These are phyloP conservation scores for Solanum bulbocastanum DNA, from an alignment of 257 asterid genomes.

Conservation along the genomic window DNA sequence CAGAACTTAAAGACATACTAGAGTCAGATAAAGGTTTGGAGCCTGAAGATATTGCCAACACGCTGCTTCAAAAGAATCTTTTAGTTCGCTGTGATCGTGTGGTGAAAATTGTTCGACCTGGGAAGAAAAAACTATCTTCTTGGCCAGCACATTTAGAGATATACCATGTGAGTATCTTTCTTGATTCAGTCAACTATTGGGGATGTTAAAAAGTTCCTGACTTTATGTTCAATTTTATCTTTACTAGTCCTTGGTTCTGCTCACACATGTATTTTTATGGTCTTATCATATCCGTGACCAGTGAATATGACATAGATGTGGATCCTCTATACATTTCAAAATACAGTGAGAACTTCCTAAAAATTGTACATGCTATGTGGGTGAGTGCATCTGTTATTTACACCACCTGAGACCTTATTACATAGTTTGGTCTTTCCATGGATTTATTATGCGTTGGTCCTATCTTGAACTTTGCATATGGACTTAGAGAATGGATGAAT, in stretches of 20 bases:
- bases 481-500: neutral
- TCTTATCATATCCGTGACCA: neutral
- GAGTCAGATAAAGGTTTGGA: slow-evolving; percentile 69
- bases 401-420: neutral
- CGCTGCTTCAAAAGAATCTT: slow-evolving; percentile 68
- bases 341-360: neutral
- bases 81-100: slow-evolving; percentile 96
- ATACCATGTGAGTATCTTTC: slow-evolving; percentile 50
- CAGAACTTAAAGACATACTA: slow-evolving; percentile 66
- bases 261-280: neutral
- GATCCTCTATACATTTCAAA: neutral
- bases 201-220: neutral
- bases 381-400: neutral
- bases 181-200: neutral
- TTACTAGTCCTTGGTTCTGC: neutral
- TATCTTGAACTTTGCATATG: neutral
- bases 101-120: slow-evolving; percentile 90
- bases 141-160: slow-evolving; percentile 99
- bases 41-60: slow-evolving; percentile 68
- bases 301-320: neutral
- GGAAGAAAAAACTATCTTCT: slow-evolving; percentile 84
- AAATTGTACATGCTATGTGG: neutral
- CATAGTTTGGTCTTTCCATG: neutral
- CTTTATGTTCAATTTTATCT: neutral
- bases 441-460: neutral